Percentiles rank a stretch among this genome's conserved stretches.
Conservation (phyloP, 2,329 filamentous ascomycete species). For the Elsinoe australis region DNA sequence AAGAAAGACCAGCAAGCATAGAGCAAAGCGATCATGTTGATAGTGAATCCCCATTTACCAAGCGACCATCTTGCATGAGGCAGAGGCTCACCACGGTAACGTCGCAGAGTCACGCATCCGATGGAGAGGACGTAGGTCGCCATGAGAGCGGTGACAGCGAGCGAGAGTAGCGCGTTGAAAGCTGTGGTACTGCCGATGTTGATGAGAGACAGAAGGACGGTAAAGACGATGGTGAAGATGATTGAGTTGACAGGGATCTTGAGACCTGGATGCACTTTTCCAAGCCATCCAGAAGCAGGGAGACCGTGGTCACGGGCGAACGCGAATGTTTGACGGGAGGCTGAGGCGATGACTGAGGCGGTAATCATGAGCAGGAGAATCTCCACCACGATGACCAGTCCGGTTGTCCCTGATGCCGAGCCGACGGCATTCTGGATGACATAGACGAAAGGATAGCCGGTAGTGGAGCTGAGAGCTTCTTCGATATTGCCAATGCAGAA, state of each 20-base stretch:
- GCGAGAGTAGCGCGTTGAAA: conserved; percentile 37
- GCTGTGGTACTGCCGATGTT: conserved; percentile 33
- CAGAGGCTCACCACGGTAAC: conserved; percentile 30
- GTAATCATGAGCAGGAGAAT: conserved; percentile 21
- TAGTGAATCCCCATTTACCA: conserved; percentile 32
- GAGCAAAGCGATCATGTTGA: conserved; percentile 36
- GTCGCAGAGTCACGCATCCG: conserved; percentile 31
- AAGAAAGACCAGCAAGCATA: conserved; percentile 40
- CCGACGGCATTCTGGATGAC: conserved; percentile 30
- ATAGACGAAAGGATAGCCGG: conserved; percentile 33
- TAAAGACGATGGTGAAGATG: conserved; percentile 23
- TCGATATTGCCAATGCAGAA: conserved; percentile 27
- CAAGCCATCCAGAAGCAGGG: conserved; percentile 20
- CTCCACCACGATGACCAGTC: conserved; percentile 23
- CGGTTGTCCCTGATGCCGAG: conserved; percentile 24
- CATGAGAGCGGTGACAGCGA: conserved; percentile 34
- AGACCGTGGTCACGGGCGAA: conserved; percentile 22
- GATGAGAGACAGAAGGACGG: conserved; percentile 29
- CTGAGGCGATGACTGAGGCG: conserved; percentile 19
- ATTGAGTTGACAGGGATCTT: conserved; percentile 25
- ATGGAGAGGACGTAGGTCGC: conserved; percentile 36
- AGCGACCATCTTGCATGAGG: conserved; percentile 35
- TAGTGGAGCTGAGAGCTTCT: conserved; percentile 26
- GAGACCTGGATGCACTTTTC: conserved; percentile 19
- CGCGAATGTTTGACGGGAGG: conserved; percentile 21